These are phyloP conservation scores for Allomyces arbusculus DNA, from an alignment of 192 early-diverging fungal genomes.

Conservation along the genomic window DNA sequence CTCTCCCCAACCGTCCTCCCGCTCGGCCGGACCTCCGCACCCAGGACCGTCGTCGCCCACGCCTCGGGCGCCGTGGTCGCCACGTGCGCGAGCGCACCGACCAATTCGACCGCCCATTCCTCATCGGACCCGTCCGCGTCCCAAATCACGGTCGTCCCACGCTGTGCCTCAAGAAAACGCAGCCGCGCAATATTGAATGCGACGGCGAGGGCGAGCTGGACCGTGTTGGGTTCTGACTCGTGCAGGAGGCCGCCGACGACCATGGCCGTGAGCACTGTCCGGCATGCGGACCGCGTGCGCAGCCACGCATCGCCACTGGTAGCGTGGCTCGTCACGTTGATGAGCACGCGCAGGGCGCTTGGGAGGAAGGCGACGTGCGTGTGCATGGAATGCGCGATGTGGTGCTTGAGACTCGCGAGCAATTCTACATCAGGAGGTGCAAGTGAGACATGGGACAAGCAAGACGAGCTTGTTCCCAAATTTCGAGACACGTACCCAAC, in stretches of 20 bases:
- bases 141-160: neutral
- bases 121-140: neutral
- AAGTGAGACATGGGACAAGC: too few species aligned
- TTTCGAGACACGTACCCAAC: too few species aligned
- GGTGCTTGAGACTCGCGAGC: too few species aligned
- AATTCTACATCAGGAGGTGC: too few species aligned
- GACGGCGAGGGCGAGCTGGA: neutral
- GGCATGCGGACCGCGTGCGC: too few species aligned
- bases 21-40: too few species aligned
- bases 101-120: neutral
- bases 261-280: neutral
- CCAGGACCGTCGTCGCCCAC: neutral
- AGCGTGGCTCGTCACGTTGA: too few species aligned
- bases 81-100: neutral
- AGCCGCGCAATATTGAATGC: neutral
- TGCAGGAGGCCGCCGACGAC: neutral
- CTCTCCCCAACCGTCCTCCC: neutral
- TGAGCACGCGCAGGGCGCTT: too few species aligned
- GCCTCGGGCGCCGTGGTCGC: neutral
- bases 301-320: too few species aligned
- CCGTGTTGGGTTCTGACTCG: neutral
- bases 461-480: too few species aligned
- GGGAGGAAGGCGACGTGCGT: too few species aligned
- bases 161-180: neutral
- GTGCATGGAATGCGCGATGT: too few species aligned